Conservation (phyloP, 2,329 filamentous ascomycete species). For the Stagonosporopsis vannaccii region DNA sequence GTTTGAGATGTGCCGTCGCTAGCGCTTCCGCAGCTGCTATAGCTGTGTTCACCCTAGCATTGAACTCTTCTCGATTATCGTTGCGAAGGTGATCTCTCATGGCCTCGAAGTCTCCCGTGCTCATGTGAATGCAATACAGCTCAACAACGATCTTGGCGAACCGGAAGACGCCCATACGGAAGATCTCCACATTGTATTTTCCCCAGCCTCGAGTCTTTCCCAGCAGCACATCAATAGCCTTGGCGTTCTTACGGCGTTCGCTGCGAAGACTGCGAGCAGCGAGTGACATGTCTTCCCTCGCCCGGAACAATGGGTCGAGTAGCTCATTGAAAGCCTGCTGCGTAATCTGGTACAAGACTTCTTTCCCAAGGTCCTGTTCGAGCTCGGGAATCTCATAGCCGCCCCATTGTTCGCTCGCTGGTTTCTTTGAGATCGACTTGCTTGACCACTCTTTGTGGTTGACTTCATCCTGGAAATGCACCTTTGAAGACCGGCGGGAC, state of each 20-base stretch:
- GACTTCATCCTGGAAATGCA: conserved; percentile 75
- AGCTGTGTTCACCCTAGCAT: conserved; percentile 15
- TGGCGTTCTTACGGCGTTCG: conserved; percentile 36
- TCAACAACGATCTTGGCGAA: conserved; percentile 38
- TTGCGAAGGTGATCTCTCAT: neutral
- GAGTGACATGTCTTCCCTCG: conserved; percentile 78
- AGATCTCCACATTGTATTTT: conserved; percentile 24
- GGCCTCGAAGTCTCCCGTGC: conserved; percentile 4
- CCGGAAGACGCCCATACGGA: conserved; percentile 34
- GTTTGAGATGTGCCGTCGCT: conserved; percentile 21
- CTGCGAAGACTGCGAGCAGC: conserved; percentile 59
- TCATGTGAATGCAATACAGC: conserved; percentile 25
- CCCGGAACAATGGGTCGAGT: conserved; percentile 83
- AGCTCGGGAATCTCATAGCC: conserved; percentile 80
- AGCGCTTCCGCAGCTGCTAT: conserved; percentile 28
- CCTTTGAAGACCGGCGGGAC: conserved; percentile 80
- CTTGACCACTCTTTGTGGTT: conserved; percentile 77
- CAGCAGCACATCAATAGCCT: conserved; percentile 26
- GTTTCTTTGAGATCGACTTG: conserved; percentile 74
- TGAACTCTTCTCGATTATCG: neutral
- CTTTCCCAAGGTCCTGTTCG: conserved; percentile 82
- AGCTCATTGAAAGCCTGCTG: conserved; percentile 94
- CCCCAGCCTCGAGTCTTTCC: conserved; percentile 8
- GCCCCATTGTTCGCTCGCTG: conserved; percentile 73
- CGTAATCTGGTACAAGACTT: conserved; percentile 89